phyloP scores from a whole-genome alignment of 208 protist genomes.

The Trypanosoma scelopori region DNA sequence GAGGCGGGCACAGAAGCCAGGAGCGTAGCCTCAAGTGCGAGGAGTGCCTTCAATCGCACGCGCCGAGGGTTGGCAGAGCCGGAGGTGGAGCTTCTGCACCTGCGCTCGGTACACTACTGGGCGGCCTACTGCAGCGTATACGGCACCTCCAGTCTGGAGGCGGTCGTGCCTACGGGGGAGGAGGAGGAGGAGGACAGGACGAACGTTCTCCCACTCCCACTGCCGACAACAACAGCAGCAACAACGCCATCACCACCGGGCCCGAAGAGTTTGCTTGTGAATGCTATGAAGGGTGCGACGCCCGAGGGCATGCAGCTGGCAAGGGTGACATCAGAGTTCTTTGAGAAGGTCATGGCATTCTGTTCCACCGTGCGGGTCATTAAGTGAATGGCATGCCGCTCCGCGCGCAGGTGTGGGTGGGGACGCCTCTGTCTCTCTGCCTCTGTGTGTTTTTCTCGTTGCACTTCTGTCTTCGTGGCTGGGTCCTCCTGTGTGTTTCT shows the following conservation, averaged over 20 bases:
- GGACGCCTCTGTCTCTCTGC: not conserved
- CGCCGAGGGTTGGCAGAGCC: constrained; percentile 21
- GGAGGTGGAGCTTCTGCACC: constrained; percentile 36
- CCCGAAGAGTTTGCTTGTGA: constrained; percentile 47
- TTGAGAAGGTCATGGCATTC: constrained; percentile 50
- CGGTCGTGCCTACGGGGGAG: constrained; percentile 53
- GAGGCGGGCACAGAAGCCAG: not conserved
- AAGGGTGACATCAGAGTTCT: constrained; percentile 47
- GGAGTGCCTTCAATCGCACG: constrained; percentile 1
- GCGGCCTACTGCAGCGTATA: constrained; percentile 77
- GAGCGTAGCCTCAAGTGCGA: not conserved
- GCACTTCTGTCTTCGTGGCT: no score
- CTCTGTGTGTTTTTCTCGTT: no score
- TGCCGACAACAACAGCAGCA: no score
- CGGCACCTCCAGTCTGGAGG: constrained; percentile 55
- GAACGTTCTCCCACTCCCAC: constrained; percentile 48
- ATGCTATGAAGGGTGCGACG: constrained; percentile 41
- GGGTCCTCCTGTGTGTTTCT: no score
- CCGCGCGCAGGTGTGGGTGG: no score
- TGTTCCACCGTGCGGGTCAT: constrained; percentile 47
- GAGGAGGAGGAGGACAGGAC: constrained; percentile 35
- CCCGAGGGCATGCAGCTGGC: constrained; percentile 45
- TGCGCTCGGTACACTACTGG: constrained; percentile 63
- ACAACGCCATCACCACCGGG: no score
- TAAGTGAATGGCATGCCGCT: constrained; percentile 10